Conservation (phyloP, 2,329 filamentous ascomycete genomes). For the Hymenoscyphus albidus region DNA sequence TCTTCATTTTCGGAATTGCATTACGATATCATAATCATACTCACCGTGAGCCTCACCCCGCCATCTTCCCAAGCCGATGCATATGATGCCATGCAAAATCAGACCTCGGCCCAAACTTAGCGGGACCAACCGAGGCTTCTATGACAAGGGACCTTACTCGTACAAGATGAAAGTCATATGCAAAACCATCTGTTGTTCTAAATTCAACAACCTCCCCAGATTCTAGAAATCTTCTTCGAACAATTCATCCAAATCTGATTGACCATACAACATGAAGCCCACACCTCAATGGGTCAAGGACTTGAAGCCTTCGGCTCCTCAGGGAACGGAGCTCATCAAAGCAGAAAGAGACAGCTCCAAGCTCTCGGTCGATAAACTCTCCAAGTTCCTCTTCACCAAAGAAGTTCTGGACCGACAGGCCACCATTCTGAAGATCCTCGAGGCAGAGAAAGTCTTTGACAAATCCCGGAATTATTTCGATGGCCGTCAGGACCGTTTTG, state of each 20-base stretch:
- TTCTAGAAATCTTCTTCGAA: background rate
- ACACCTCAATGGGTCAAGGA: constrained; percentile 59
- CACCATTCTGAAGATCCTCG: constrained; percentile 59
- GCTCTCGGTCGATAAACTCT: constrained; percentile 63
- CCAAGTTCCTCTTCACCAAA: constrained; percentile 65
- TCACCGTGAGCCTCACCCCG: background rate
- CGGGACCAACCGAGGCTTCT: background rate
- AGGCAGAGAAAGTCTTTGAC: constrained; percentile 67
- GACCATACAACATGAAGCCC: constrained; percentile 29
- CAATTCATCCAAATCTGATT: background rate
- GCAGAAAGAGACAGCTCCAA: constrained; percentile 65
- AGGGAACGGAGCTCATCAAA: constrained; percentile 65
- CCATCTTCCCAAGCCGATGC: background rate
- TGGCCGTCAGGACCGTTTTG: constrained; percentile 64
- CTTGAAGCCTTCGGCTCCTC: constrained; percentile 61
- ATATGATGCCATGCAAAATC: background rate
- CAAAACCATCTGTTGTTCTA: background rate
- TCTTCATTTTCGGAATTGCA: background rate
- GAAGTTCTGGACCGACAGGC: constrained; percentile 58
- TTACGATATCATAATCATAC: background rate
- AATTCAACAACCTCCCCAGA: background rate
- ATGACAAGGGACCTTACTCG: background rate
- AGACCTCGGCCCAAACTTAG: constrained; percentile 1
- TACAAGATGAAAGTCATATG: background rate
- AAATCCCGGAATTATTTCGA: constrained; percentile 75